Percentiles rank a stretch among this genome's conserved stretches.
These are phyloP conservation scores for Ophiostoma sp. DNA, from an alignment of 2,329 filamentous ascomycete genomes.

Conservation along the genomic window DNA sequence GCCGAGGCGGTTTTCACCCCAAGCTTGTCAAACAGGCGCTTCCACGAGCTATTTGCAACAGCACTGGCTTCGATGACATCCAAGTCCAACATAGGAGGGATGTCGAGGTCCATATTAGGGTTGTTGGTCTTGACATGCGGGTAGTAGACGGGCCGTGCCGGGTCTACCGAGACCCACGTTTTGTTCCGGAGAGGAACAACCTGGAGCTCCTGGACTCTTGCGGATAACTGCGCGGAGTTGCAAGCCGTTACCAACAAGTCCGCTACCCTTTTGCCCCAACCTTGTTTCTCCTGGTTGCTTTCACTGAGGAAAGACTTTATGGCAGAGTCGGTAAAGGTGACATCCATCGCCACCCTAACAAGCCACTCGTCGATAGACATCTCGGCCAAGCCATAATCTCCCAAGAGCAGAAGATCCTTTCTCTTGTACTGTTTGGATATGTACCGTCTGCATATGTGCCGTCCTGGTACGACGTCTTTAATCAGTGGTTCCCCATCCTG, in stretches of 20 bases:
- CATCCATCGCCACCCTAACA: background rate
- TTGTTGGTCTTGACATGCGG: background rate
- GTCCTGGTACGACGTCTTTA: background rate
- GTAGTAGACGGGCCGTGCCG: slow-evolving; percentile 6
- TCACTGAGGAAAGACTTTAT: background rate
- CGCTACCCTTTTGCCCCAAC: background rate
- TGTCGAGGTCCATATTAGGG: background rate
- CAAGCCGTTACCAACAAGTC: background rate
- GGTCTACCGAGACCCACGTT: background rate
- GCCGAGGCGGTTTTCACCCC: background rate
- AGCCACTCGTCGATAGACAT: background rate
- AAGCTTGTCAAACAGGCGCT: background rate
- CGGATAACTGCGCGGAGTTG: background rate
- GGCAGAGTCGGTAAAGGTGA: background rate
- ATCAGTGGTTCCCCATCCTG: background rate
- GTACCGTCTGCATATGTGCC: background rate
- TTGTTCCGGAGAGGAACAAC: background rate
- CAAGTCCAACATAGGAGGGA: background rate
- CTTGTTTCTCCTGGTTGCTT: background rate
- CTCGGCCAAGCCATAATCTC: background rate
- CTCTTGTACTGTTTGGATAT: background rate
- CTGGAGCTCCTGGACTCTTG: background rate
- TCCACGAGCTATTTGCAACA: background rate
- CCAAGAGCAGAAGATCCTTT: background rate
- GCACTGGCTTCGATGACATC: background rate